Percentiles rank a stretch among this genome's conserved stretches.
These are phyloP conservation scores for Epicoccum nigrum DNA, from an alignment of 2,329 filamentous ascomycete genomes.

Conservation along the genomic window DNA sequence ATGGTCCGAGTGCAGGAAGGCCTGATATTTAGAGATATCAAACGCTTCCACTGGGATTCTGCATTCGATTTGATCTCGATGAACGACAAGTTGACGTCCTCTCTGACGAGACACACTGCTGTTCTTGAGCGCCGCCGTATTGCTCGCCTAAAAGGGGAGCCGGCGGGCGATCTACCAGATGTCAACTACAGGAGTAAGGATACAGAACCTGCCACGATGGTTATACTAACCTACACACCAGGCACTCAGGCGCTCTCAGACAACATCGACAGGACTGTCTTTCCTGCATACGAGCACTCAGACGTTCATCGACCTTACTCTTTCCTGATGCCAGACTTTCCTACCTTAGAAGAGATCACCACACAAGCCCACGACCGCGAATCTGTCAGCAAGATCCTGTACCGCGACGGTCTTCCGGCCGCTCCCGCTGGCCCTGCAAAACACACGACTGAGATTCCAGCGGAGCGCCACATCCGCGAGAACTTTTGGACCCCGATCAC, in stretches of 20 bases:
- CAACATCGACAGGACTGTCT: constrained; percentile 34
- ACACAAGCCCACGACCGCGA: constrained; percentile 15
- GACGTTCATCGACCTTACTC: constrained; percentile 4
- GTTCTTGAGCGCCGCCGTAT: constrained; percentile 41
- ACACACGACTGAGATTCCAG: not conserved
- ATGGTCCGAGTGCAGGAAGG: constrained; percentile 38
- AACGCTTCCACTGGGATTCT: constrained; percentile 38
- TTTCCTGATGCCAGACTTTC: constrained; percentile 22
- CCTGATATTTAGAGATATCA: constrained; percentile 34
- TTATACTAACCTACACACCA: constrained; percentile 20
- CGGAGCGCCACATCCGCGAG: not conserved
- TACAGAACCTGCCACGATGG: not conserved
- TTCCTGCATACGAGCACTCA: constrained; percentile 31
- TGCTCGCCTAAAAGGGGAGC: constrained; percentile 37
- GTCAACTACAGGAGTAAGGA: constrained; percentile 29
- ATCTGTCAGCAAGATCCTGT: constrained; percentile 18
- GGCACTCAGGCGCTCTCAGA: constrained; percentile 30
- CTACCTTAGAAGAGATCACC: constrained; percentile 16
- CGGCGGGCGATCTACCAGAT: constrained; percentile 25
- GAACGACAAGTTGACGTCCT: constrained; percentile 33
- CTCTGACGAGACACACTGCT: constrained; percentile 41
- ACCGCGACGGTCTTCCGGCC: constrained; percentile 14
- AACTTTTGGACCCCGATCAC: constrained; percentile 11
- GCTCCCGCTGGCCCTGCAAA: not conserved
- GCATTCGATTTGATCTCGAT: constrained; percentile 32